phyloP scores from a whole-genome alignment of 306 rosid genomes.

The Begonia peltatifolia region DNA sequence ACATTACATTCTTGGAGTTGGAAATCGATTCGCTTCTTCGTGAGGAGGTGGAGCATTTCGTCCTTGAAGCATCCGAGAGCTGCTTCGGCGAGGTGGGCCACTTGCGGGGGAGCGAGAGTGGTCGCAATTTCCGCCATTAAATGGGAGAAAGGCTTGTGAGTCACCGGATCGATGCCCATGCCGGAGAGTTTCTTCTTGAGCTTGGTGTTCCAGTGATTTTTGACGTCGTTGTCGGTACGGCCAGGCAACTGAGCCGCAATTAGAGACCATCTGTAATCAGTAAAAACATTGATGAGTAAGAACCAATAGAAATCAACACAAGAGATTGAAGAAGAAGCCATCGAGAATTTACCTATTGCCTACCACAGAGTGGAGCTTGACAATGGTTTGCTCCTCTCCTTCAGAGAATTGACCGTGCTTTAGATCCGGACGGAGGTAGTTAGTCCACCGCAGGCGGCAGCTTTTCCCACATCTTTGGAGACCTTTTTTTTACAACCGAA shows the following conservation, averaged over 20 bases:
- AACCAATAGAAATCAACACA: not conserved
- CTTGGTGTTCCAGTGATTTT: constrained; percentile 77
- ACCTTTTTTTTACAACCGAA: constrained; percentile 23
- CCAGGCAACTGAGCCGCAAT: constrained; percentile 69
- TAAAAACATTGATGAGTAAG: not conserved
- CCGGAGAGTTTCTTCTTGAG: constrained; percentile 63
- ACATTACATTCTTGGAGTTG: constrained; percentile 48
- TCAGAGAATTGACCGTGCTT: constrained; percentile 85
- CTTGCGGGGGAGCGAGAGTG: constrained; percentile 68
- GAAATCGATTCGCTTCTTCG: constrained; percentile 46
- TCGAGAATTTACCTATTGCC: constrained; percentile 53
- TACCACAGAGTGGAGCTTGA: constrained; percentile 79
- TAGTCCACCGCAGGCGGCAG: constrained; percentile 82
- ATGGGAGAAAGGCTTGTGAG: constrained; percentile 75
- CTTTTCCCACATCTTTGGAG: constrained; percentile 88
- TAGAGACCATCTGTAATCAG: constrained; percentile 51
- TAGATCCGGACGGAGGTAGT: constrained; percentile 81
- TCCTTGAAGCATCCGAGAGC: constrained; percentile 85
- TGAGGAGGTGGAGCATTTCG: constrained; percentile 70
- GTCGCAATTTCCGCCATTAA: constrained; percentile 90
- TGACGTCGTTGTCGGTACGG: constrained; percentile 77
- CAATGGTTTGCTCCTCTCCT: constrained; percentile 73
- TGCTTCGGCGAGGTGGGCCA: constrained; percentile 71
- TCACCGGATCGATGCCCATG: constrained; percentile 71
- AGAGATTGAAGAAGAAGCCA: too few relatives aligned